Conservation (phyloP, 2,329 filamentous ascomycete genomes). For the Ceratocystis smalleyi region DNA sequence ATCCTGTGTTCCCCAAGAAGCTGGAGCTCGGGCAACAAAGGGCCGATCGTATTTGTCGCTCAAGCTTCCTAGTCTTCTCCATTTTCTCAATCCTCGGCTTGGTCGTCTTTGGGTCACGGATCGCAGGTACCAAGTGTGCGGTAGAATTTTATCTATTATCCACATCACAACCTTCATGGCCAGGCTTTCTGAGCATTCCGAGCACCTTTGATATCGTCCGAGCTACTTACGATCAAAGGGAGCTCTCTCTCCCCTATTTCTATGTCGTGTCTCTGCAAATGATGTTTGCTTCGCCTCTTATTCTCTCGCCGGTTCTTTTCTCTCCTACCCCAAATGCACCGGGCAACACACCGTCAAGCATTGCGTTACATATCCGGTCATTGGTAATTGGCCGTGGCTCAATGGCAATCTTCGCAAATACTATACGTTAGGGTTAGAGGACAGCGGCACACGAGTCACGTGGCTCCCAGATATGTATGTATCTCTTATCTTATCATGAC, state of each 20-base stretch:
- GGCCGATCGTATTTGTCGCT: conserved; percentile 1
- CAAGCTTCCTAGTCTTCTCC: not conserved
- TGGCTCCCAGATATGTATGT: no score
- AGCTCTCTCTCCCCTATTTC: not conserved
- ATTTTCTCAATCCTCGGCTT: not conserved
- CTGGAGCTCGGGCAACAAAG: not conserved
- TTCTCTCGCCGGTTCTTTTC: not conserved
- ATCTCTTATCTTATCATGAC: not conserved
- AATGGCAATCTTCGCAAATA: not conserved
- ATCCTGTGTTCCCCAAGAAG: not conserved
- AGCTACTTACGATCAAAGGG: not conserved
- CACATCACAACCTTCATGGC: not conserved
- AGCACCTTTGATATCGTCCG: not conserved
- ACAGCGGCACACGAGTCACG: no score
- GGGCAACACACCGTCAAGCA: not conserved
- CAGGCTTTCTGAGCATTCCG: not conserved
- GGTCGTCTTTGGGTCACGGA: not conserved
- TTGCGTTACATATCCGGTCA: not conserved
- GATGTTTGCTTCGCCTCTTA: not conserved
- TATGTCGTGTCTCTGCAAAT: not conserved
- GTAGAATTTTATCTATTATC: not conserved
- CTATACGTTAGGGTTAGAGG: no score
- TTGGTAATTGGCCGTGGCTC: not conserved
- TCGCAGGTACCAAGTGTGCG: not conserved
- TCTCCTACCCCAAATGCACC: not conserved